Base-by-base conservation (phyloP, 1,284 basidiomycete genomes). In the Rhodotorula sp. region DNA sequence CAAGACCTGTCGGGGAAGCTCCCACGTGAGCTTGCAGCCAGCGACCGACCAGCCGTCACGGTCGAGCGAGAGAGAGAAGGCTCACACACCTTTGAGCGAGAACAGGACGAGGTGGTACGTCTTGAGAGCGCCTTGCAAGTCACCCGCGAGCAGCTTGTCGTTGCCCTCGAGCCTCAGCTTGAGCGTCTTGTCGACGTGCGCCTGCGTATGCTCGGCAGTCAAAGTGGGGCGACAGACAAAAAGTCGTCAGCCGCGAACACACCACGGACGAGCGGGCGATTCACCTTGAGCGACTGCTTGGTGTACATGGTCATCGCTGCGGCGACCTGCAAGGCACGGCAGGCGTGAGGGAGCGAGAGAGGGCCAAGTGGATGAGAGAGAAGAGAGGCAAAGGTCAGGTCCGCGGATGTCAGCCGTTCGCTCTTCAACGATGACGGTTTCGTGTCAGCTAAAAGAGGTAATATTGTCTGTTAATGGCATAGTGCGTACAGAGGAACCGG, bases 101-200 rank as follows among this genome's bases (percentile, higher is more conserved):
- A 70, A 26, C 37, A 75, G 48, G 37, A 72, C 71, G 10, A 29
- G 26, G 55, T 72, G 63, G 62, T 75, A 75, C 33, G 54, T 64
- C 37, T 48, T 46, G 22, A 75, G 45, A 0, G 73, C 73, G 24
- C 54, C 55, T 1, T 37, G 8, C 29, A 66, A 53, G 33, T 75
- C 71, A 12, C 68, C 68, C 14, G 18, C 12, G 64, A 72, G 70
- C 66, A 70, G 60, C 26, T 62, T 57, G 15, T 70, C 61, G 62
- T 75, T 75, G 30, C 68, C 73, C 8, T 59, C 53, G 8, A 68
- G 54, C 10, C 73, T 68, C 4, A 62, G 48, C 44, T 20, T 30
- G 66, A 75, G 30, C 1, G 71, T 68, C 22, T 62, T 55, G 33
- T 61, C 55, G 53, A 68, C 49, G 18, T 46, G 49, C 6, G 29